A percentile compares a stretch with the other conserved stretches of the same genome.
phyloP scores from a whole-genome alignment of 805 yeast genomes.

The Ogataea degrootiae region DNA sequence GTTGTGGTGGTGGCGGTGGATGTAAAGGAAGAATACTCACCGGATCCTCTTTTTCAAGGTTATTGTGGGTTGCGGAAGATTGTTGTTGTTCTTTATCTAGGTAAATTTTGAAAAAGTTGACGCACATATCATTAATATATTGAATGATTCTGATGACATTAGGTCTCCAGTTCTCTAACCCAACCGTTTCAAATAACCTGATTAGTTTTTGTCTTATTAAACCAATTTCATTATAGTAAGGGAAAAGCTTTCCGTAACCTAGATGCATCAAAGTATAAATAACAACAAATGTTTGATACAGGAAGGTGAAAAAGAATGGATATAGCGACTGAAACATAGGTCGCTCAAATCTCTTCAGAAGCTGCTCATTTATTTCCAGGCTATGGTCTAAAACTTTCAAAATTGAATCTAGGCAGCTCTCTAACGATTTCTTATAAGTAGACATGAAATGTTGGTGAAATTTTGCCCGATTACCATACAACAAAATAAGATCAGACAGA shows the following conservation, averaged over 20 bases:
- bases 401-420: constrained; percentile 35
- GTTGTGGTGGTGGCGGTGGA: too few relatives aligned
- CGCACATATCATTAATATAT: constrained; percentile 30
- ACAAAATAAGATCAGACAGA: constrained; percentile 39
- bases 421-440: constrained; percentile 31
- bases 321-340: constrained; percentile 33
- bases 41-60: too few relatives aligned
- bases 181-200: constrained; percentile 26
- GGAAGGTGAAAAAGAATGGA: constrained; percentile 45
- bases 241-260: constrained; percentile 30
- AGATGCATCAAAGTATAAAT: constrained; percentile 44
- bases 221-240: constrained; percentile 23
- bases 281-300: constrained; percentile 49
- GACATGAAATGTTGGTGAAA: constrained; percentile 47
- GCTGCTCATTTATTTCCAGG: constrained; percentile 29
- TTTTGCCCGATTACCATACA: constrained; percentile 48
- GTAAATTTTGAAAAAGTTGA: constrained; percentile 23
- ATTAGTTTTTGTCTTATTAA: constrained; percentile 25
- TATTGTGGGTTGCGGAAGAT: neutral
- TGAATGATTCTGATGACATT: constrained; percentile 28
- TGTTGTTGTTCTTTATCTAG: constrained; percentile 8
- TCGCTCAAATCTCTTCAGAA: constrained; percentile 28
- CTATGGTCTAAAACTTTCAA: constrained; percentile 35
- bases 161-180: constrained; percentile 24
- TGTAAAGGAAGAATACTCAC: too few relatives aligned